Percentiles rank a stretch among this genome's conserved stretches.
These are phyloP conservation scores for Odonthalia washingtoniensis DNA, from an alignment of 31 red algal species.

Conservation along the genomic window DNA sequence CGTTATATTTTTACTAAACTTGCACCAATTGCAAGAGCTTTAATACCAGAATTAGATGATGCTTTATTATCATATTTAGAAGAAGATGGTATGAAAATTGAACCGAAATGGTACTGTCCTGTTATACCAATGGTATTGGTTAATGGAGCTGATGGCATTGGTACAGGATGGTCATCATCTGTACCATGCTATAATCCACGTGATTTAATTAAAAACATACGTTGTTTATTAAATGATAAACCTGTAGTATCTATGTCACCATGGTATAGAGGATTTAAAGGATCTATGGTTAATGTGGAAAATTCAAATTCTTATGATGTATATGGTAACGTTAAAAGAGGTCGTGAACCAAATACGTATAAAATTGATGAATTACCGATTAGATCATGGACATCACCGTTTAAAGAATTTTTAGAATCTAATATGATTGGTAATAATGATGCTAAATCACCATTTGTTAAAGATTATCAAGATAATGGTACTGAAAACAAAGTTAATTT, in stretches of 20 bases:
- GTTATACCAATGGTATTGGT: slow-evolving; percentile 93
- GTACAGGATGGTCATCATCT: slow-evolving; percentile 97
- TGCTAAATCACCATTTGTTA: slow-evolving; percentile 70
- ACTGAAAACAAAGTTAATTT: slow-evolving; percentile 94
- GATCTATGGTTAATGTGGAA: slow-evolving; percentile 64
- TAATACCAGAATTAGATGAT: slow-evolving; percentile 95
- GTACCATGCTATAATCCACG: slow-evolving; percentile 96
- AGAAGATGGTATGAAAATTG: slow-evolving; percentile 93
- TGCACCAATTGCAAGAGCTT: slow-evolving; percentile 82
- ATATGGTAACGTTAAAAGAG: slow-evolving; percentile 70
- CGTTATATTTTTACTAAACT: slow-evolving; percentile 99
- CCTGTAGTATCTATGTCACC: slow-evolving; percentile 57
- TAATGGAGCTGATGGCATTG: slow-evolving; percentile 98
- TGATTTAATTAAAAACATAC: slow-evolving; percentile 87
- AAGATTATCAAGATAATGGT: slow-evolving; percentile 87
- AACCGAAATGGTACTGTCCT: slow-evolving; percentile 97
- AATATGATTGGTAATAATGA: slow-evolving; percentile 50
- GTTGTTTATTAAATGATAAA: slow-evolving; percentile 59
- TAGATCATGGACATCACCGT: slow-evolving; percentile 93
- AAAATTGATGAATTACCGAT: slow-evolving; percentile 91
- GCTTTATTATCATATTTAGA: slow-evolving; percentile 85
- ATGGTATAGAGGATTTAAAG: slow-evolving; percentile 95
- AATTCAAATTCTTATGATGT: slow-evolving; percentile 88
- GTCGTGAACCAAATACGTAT: slow-evolving; percentile 45
- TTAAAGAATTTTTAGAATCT: slow-evolving; percentile 98